A percentile compares a stretch with the other conserved stretches of the same genome.
Conservation (phyloP, 73 alveolate genomes). For the Durusdinium trenchii region DNA sequence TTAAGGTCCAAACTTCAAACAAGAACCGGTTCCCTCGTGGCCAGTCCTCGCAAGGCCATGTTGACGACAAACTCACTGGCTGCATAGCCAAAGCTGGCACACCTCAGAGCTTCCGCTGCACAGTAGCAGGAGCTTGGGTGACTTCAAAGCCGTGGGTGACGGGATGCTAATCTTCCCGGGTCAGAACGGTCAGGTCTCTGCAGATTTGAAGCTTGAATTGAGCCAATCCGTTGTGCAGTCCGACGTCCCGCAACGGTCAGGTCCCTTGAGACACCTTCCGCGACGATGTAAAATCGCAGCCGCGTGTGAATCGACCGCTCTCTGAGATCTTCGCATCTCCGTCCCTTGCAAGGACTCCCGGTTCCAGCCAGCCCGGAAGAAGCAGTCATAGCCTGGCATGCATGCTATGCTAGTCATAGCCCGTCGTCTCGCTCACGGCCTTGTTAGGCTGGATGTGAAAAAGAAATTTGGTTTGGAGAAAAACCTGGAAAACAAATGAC, state of each 20-base stretch:
- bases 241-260: no score
- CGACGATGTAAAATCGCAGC: no score
- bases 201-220: no score
- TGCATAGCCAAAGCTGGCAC: slow-evolving; percentile 49
- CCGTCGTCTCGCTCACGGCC: no score
- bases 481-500: not conserved
- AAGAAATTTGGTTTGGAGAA: no score
- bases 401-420: not conserved
- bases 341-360: slow-evolving; percentile 65
- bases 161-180: no score
- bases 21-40: not conserved
- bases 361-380: slow-evolving; percentile 83
- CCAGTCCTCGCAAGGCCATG: slow-evolving; percentile 35
- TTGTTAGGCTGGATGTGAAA: no score
- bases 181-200: no score
- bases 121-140: not conserved
- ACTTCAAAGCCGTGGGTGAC: not conserved
- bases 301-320: not conserved
- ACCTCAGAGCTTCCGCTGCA: not conserved
- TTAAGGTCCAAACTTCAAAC: no score
- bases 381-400: slow-evolving; percentile 91
- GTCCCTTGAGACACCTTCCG: no score
- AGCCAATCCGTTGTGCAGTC: no score
- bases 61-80: slow-evolving; percentile 58
- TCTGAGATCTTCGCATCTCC: slow-evolving; percentile 37